Evolutionary conservation across 2,329 filamentous ascomycete genomes (phyloP).

Genomic region (Sclerotinia spermophila): DNA sequence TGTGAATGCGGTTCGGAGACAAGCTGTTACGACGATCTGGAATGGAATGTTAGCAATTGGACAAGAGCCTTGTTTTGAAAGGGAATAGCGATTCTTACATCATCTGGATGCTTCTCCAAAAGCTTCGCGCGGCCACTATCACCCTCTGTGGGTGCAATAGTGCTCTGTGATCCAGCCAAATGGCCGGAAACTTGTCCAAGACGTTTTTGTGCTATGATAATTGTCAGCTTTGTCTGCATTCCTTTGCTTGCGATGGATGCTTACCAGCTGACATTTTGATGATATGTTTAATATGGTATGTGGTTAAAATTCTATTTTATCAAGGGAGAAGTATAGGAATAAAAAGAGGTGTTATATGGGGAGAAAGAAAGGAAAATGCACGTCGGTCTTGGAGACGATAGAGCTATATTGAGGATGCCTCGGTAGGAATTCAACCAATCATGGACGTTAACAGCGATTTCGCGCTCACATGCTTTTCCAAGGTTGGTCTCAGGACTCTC

Average conservation of each 20-base stretch:
- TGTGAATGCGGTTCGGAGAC: conserved; percentile 86
- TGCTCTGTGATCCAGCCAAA: conserved; percentile 45
- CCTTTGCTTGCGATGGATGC: conserved; percentile 10
- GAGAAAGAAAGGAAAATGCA: not conserved
- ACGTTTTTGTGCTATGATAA: conserved; percentile 33
- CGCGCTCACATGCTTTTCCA: conserved; percentile 16
- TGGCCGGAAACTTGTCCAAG: conserved; percentile 57
- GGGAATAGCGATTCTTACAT: conserved; percentile 46
- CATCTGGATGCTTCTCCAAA: conserved; percentile 63
- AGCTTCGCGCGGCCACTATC: conserved; percentile 39
- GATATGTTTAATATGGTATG: not conserved
- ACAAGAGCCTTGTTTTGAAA: not conserved
- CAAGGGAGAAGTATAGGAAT: not conserved
- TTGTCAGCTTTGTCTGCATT: conserved; percentile 27
- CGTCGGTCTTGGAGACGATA: not conserved
- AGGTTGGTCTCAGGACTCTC: conserved; percentile 1
- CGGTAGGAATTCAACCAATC: conserved; percentile 18
- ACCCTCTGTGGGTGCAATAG: conserved; percentile 27
- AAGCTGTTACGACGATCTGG: conserved; percentile 84
- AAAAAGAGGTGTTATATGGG: not conserved
- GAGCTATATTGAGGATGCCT: conserved; percentile 9
- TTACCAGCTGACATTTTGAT: conserved; percentile 32
- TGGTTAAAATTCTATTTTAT: not conserved
- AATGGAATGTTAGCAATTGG: conserved; percentile 30
- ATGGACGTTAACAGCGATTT: conserved; percentile 6